Conservation (phyloP, 2,329 filamentous ascomycete species). For the Cryphonectria naterciae region DNA sequence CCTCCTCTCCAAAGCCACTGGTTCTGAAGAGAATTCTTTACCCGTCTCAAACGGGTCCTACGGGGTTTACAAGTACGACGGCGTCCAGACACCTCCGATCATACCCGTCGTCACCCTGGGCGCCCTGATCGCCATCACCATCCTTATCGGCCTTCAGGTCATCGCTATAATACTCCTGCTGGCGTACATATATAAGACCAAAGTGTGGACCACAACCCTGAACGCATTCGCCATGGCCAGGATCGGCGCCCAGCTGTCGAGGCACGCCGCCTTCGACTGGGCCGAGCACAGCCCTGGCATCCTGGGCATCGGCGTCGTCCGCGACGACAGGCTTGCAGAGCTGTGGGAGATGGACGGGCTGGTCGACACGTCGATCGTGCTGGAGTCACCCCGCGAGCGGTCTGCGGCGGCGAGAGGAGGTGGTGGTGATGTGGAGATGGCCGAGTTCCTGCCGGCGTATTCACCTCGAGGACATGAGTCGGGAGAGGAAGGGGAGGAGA, state of each 20-base stretch:
- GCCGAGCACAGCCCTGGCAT: background rate
- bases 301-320: background rate
- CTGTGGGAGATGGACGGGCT: slow-evolving; percentile 20
- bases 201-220: slow-evolving; percentile 26
- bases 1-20: slow-evolving; percentile 26
- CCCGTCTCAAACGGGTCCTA: background rate
- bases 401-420: background rate
- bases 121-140: background rate
- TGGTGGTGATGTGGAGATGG: slow-evolving; percentile 19
- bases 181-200: slow-evolving; percentile 22
- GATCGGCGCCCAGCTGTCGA: slow-evolving; percentile 22
- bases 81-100: background rate
- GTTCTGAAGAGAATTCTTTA: background rate
- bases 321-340: background rate
- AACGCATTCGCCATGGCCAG: slow-evolving; percentile 25
- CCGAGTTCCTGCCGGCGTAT: slow-evolving; percentile 17
- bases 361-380: slow-evolving; percentile 7
- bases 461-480: slow-evolving; percentile 9
- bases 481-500: background rate
- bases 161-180: slow-evolving; percentile 17
- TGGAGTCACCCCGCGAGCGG: background rate
- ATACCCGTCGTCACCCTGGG: slow-evolving; percentile 1
- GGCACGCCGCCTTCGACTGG: background rate
- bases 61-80: background rate
- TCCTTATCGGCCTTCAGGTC: slow-evolving; percentile 14